These are phyloP conservation scores for Climacium dendroides DNA, from an alignment of 225 moss, liverwort and hornwort genomes.

Conservation along the genomic window DNA sequence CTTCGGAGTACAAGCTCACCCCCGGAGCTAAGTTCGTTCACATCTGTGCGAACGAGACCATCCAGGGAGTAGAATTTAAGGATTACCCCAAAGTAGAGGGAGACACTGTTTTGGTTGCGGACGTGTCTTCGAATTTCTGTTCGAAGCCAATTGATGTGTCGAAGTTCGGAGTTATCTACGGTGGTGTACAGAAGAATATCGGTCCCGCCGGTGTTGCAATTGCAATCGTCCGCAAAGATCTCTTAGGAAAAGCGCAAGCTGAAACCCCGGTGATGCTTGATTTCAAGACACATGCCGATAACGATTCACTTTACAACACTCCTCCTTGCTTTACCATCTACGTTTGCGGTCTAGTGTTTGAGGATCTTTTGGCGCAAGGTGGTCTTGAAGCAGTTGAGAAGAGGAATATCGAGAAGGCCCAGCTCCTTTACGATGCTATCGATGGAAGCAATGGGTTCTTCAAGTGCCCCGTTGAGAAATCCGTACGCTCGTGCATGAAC, in stretches of 20 bases:
- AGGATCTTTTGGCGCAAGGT: constrained; percentile 80
- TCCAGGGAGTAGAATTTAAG: constrained; percentile 99
- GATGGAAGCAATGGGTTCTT: constrained; percentile 80
- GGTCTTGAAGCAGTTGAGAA: constrained; percentile 77
- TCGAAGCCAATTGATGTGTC: constrained; percentile 95
- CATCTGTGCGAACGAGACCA: constrained; percentile 94
- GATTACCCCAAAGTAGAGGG: constrained; percentile 68
- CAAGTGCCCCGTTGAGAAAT: constrained; percentile 87
- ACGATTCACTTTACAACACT: constrained; percentile 84
- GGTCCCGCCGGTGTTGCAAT: constrained; percentile 95
- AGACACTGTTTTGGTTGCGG: constrained; percentile 73
- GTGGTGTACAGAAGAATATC: constrained; percentile 97
- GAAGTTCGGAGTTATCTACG: constrained; percentile 92
- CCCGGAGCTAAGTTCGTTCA: constrained; percentile 80
- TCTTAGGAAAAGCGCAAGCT: constrained; percentile 53
- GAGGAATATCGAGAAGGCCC: constrained; percentile 79
- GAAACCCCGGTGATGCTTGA: constrained; percentile 87
- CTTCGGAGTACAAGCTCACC: constrained; percentile 58
- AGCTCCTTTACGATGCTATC: constrained; percentile 78
- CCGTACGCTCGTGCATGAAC: constrained; percentile 92
- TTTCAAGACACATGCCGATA: constrained; percentile 89
- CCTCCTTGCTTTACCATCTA: constrained; percentile 96
- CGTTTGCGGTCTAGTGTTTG: constrained; percentile 89
- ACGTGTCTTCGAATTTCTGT: constrained; percentile 95
- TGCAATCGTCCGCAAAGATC: constrained; percentile 71